phyloP scores from a whole-genome alignment of 2,329 filamentous ascomycete genomes.

The Trichoderma sp. region DNA sequence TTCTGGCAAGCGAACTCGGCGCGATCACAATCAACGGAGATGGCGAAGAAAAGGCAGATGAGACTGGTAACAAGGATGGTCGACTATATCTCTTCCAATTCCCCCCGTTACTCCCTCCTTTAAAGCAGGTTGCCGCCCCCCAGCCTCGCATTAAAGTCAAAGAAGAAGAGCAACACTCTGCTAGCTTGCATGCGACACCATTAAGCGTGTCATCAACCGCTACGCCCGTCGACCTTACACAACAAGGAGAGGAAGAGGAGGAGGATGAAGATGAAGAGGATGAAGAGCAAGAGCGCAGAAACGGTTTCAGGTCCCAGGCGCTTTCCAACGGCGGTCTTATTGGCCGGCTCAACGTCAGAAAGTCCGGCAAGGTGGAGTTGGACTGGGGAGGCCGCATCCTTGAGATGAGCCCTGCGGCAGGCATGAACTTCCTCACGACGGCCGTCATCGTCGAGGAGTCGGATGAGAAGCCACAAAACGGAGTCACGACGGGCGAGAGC shows the following conservation, averaged over 20 bases:
- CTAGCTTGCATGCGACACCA: slow-evolving; percentile 36
- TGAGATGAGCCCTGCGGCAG: slow-evolving; percentile 50
- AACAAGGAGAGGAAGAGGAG: slow-evolving; percentile 25
- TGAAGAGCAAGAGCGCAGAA: slow-evolving; percentile 34
- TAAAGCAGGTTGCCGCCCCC: slow-evolving; percentile 37
- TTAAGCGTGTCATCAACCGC: slow-evolving; percentile 11
- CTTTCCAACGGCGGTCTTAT: slow-evolving; percentile 55
- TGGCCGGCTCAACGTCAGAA: slow-evolving; percentile 58
- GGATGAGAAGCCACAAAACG: slow-evolving; percentile 48
- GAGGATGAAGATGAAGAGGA: slow-evolving; percentile 25
- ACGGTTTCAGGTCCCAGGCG: slow-evolving; percentile 39
- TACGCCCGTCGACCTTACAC: slow-evolving; percentile 44
- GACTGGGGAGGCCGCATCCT: slow-evolving; percentile 60
- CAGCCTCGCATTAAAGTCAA: slow-evolving; percentile 37
- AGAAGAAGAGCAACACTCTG: slow-evolving; percentile 39
- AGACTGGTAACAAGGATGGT: slow-evolving; percentile 46
- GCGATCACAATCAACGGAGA: slow-evolving; percentile 34
- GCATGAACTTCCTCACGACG: slow-evolving; percentile 55
- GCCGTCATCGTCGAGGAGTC: slow-evolving; percentile 59
- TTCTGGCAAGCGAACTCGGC: slow-evolving; percentile 44
- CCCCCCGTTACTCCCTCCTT: slow-evolving; percentile 57
- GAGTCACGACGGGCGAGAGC: slow-evolving; percentile 47
- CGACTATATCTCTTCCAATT: slow-evolving; percentile 64
- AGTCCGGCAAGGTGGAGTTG: slow-evolving; percentile 60
- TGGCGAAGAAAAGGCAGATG: slow-evolving; percentile 30